A percentile compares a stretch with the other conserved stretches of the same genome.
Conservation (phyloP, 2,329 filamentous ascomycete species). For the Fusarium sp. region DNA sequence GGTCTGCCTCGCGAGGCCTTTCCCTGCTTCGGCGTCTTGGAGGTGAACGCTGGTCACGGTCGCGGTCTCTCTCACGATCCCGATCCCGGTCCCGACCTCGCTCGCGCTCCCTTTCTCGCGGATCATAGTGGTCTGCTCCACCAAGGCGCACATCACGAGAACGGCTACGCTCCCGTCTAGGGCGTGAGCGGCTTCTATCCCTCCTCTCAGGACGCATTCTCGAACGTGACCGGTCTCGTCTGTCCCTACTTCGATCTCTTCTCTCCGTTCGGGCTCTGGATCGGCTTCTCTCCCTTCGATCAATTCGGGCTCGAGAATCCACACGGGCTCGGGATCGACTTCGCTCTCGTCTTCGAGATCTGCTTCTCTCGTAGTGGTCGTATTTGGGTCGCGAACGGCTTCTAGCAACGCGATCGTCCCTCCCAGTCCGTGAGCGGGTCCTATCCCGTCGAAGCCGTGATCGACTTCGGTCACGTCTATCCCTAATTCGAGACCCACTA, state of each 20-base stretch:
- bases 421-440: conserved; percentile 53
- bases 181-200: conserved; percentile 49
- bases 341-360: conserved; percentile 51
- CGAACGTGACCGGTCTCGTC: conserved; percentile 46
- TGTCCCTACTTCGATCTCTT: conserved; percentile 47
- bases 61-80: conserved; percentile 43
- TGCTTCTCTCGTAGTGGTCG: conserved; percentile 51
- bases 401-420: conserved; percentile 48
- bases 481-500: conserved; percentile 48
- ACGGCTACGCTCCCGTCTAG: conserved; percentile 46
- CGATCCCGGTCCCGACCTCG: conserved; percentile 34
- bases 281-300: conserved; percentile 50
- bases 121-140: conserved; percentile 49
- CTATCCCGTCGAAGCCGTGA: conserved; percentile 53
- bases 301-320: conserved; percentile 48
- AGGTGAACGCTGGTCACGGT: conserved; percentile 43
- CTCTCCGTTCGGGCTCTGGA: conserved; percentile 42
- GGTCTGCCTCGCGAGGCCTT: conserved; percentile 37
- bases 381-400: conserved; percentile 51
- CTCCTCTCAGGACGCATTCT: conserved; percentile 44
- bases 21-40: conserved; percentile 45
- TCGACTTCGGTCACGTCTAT: conserved; percentile 53
- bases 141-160: conserved; percentile 42
- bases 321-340: conserved; percentile 52
- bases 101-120: conserved; percentile 48